Percentiles rank a stretch among this genome's conserved stretches.
Evolutionary conservation across 495 filamentous ascomycete genomes (phyloP).

Genomic region (Massariosphaeria phaeospora): DNA sequence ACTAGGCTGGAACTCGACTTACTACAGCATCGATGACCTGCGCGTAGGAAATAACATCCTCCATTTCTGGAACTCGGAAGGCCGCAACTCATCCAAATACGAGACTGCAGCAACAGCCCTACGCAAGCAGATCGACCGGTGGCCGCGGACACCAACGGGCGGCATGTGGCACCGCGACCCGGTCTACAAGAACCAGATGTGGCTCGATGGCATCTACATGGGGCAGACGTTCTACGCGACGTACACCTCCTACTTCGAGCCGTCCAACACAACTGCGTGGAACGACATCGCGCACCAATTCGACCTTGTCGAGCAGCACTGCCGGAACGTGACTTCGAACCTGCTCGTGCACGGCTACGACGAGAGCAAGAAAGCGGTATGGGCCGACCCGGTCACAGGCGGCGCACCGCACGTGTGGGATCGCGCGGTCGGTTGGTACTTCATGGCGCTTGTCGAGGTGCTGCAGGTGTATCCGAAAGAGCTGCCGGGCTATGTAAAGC

Average conservation of each 20-base stretch:
- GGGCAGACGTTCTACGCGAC: constrained; percentile 28
- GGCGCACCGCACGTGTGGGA: constrained; percentile 54
- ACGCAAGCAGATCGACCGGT: constrained; percentile 13
- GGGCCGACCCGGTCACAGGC: constrained; percentile 54
- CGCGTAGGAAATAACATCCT: constrained; percentile 48
- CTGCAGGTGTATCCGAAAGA: constrained; percentile 46
- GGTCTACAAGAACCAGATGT: constrained; percentile 30
- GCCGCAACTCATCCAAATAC: constrained; percentile 10
- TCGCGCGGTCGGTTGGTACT: constrained; percentile 57
- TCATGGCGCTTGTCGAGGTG: constrained; percentile 54
- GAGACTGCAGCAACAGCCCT: constrained; percentile 9
- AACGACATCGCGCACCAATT: constrained; percentile 53
- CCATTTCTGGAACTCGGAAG: constrained; percentile 38
- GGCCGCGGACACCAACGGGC: constrained; percentile 19
- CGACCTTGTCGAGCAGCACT: constrained; percentile 48
- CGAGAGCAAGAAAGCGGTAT: constrained; percentile 48
- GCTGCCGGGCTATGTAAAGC: constrained; percentile 36
- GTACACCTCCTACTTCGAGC: constrained; percentile 23
- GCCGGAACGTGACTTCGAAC: constrained; percentile 43
- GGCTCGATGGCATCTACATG: constrained; percentile 32
- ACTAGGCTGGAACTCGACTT: constrained; percentile 39
- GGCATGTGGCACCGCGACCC: constrained; percentile 30
- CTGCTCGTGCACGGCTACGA: constrained; percentile 59
- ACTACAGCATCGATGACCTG: constrained; percentile 50
- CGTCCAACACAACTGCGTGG: constrained; percentile 27